Percentiles rank a stretch among this genome's conserved stretches.
phyloP scores from a whole-genome alignment of 2,329 filamentous ascomycete genomes.

The Verticillium dahliae region DNA sequence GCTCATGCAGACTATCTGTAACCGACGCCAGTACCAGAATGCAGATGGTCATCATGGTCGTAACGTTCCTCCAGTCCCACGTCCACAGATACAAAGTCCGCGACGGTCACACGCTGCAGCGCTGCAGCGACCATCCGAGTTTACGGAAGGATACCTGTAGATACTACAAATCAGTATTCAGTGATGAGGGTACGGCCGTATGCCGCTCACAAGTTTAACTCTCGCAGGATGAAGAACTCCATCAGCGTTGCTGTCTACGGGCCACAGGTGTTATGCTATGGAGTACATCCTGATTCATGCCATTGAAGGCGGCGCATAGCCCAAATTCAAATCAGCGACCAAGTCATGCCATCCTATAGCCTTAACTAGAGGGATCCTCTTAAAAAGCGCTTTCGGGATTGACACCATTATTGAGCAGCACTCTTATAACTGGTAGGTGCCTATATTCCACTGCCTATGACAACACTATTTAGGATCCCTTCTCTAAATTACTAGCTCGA shows the following conservation, averaged over 20 bases:
- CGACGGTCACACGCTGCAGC: too few species aligned
- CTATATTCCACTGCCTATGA: constrained; percentile 27
- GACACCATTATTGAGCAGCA: constrained; percentile 7
- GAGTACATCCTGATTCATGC: not conserved
- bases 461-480: constrained; percentile 19
- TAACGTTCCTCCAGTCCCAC: too few species aligned
- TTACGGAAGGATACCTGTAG: too few species aligned
- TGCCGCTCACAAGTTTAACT: too few species aligned
- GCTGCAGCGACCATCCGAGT: too few species aligned
- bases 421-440: constrained; percentile 17
- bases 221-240: not conserved
- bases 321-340: not conserved
- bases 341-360: not conserved
- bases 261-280: not conserved
- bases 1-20: too few species aligned
- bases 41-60: too few species aligned
- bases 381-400: not conserved
- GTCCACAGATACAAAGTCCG: too few species aligned
- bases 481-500: not conserved
- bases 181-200: too few species aligned
- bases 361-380: not conserved
- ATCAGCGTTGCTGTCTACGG: not conserved
- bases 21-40: too few species aligned
- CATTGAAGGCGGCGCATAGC: not conserved
- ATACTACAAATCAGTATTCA: too few species aligned